Evolutionary conservation across 164 flowering plant genomes (phyloP).

Genomic region (Platanus orientalis): DNA sequence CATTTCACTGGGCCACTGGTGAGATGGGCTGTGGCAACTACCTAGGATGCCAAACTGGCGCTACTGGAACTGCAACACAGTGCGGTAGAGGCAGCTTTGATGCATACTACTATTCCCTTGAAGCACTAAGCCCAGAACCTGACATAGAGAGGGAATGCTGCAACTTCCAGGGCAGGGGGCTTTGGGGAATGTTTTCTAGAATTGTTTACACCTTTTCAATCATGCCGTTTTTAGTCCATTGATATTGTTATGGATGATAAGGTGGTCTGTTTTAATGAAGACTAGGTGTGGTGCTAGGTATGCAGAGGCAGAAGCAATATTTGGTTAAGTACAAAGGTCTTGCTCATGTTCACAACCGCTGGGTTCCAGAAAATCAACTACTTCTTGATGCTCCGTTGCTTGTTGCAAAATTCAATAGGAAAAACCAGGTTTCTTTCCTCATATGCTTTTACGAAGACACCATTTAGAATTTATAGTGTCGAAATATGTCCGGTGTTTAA

Average conservation of each 20-base stretch:
- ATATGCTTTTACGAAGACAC: background rate
- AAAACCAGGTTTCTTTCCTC: slow-evolving; percentile 30
- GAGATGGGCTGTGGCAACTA: too few relatives aligned
- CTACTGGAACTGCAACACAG: too few relatives aligned
- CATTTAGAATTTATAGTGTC: background rate
- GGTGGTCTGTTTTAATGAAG: slow-evolving; percentile 7
- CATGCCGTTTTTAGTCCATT: too few relatives aligned
- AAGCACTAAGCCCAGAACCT: too few relatives aligned
- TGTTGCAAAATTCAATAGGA: slow-evolving; percentile 34
- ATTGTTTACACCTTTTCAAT: background rate
- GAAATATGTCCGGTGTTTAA: background rate
- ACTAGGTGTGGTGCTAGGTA: slow-evolving; percentile 28
- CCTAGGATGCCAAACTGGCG: too few relatives aligned
- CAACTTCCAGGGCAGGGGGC: too few relatives aligned
- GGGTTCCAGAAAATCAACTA: slow-evolving; percentile 56
- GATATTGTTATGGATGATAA: too few relatives aligned
- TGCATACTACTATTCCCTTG: too few relatives aligned
- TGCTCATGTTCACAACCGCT: slow-evolving; percentile 74
- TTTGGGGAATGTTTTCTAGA: too few relatives aligned
- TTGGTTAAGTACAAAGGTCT: slow-evolving; percentile 70
- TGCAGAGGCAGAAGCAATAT: slow-evolving; percentile 46
- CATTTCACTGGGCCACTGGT: too few relatives aligned
- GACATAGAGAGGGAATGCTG: too few relatives aligned
- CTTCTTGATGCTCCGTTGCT: slow-evolving; percentile 50
- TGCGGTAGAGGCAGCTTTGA: too few relatives aligned